These are phyloP conservation scores for Russula sp. DNA, from an alignment of 768 basidiomycete species.

Conservation along the genomic window DNA sequence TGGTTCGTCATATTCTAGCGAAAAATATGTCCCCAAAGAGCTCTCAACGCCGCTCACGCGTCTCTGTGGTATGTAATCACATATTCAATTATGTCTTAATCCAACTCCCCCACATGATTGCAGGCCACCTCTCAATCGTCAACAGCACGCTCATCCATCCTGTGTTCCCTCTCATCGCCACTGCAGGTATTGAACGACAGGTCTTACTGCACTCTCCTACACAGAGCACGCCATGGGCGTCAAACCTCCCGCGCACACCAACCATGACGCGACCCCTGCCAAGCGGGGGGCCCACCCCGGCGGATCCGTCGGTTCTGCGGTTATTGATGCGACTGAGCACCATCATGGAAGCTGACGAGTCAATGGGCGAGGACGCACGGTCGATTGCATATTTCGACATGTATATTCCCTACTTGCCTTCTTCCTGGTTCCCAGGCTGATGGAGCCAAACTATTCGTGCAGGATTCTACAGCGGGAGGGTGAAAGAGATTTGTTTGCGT, in stretches of 20 bases:
- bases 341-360: conserved; percentile 25
- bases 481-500: conserved; percentile 45
- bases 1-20: conserved; percentile 30
- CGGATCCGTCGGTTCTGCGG: conserved; percentile 33
- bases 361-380: conserved; percentile 37
- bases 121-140: conserved; percentile 71
- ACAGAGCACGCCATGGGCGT: conserved; percentile 38
- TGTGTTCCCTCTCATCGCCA: conserved; percentile 53
- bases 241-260: conserved; percentile 40
- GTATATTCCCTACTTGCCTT: conserved; percentile 36
- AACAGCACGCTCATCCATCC: conserved; percentile 73
- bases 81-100: not conserved
- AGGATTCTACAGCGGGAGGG: conserved; percentile 59
- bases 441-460: conserved; percentile 3
- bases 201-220: conserved; percentile 65
- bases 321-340: conserved; percentile 27
- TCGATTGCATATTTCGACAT: conserved; percentile 67
- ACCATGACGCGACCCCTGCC: conserved; percentile 41
- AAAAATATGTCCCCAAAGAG: conserved; percentile 48
- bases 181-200: conserved; percentile 67
- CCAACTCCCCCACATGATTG: not conserved
- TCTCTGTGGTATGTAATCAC: conserved; percentile 40
- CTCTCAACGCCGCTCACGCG: conserved; percentile 56
- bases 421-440: conserved; percentile 11
- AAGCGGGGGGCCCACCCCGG: conserved; percentile 27